A percentile compares a stretch with the other conserved stretches of the same genome.
These are phyloP conservation scores for Kalmusia sp. DNA, from an alignment of 2,329 filamentous ascomycete genomes.

Conservation along the genomic window DNA sequence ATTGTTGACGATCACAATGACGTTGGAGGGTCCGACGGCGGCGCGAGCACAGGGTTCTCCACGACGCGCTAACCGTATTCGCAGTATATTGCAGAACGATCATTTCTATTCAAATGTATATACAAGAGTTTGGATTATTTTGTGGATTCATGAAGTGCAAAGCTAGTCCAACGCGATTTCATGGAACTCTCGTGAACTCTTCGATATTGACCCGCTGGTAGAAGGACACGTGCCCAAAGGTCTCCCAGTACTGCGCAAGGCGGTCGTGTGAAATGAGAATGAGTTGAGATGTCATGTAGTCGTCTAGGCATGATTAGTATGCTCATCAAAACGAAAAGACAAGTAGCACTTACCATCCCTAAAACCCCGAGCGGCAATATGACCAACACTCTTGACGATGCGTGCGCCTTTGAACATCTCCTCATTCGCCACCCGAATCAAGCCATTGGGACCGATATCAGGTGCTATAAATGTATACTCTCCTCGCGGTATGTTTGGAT, in stretches of 20 bases:
- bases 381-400: conserved; percentile 76
- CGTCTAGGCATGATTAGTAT: conserved; percentile 58
- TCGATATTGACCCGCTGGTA: conserved; percentile 57
- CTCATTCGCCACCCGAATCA: conserved; percentile 70
- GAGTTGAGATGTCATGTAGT: conserved; percentile 76
- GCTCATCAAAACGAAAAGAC: not conserved
- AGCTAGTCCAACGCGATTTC: not conserved
- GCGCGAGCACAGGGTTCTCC: conserved; percentile 2
- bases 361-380: conserved; percentile 79
- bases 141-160: no score
- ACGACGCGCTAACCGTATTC: not conserved
- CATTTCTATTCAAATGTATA: not conserved
- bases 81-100: not conserved
- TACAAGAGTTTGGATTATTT: not conserved
- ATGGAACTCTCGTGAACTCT: conserved; percentile 33
- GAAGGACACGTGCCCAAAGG: conserved; percentile 57
- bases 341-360: conserved; percentile 66
- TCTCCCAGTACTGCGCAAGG: conserved; percentile 83
- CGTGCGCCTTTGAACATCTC: conserved; percentile 75
- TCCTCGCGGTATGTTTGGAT: conserved; percentile 86
- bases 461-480: conserved; percentile 82
- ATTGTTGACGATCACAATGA: conserved; percentile 19
- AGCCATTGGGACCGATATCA: conserved; percentile 73
- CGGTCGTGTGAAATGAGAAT: conserved; percentile 79
- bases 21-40: conserved; percentile 10